phyloP scores from a whole-genome alignment of 2,329 filamentous ascomycete species.

The Orbilia oligospora region DNA sequence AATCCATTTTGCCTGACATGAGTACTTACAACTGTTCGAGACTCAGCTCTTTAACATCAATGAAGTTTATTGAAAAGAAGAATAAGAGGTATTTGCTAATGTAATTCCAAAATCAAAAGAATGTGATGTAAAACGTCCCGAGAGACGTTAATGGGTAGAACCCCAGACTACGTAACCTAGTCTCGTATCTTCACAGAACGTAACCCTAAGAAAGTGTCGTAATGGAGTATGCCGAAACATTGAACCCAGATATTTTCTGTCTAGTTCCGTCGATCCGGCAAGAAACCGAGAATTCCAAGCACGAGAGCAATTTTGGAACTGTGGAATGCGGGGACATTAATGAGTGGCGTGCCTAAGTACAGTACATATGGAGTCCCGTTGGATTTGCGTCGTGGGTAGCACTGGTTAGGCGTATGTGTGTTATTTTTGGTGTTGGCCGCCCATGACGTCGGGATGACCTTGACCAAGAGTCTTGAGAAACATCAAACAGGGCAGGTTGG shows the following conservation, averaged over 20 bases:
- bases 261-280: slow-evolving; percentile 40
- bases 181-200: background rate
- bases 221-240: background rate
- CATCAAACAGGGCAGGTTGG: slow-evolving; percentile 31
- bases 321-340: slow-evolving; percentile 24
- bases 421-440: slow-evolving; percentile 37
- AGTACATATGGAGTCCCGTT: too few species aligned
- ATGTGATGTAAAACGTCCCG: background rate
- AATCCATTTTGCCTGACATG: slow-evolving; percentile 19
- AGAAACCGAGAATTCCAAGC: slow-evolving; percentile 16
- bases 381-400: background rate
- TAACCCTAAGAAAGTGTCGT: slow-evolving; percentile 12
- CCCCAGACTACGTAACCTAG: slow-evolving; percentile 9
- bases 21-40: background rate
- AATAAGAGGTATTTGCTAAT: background rate
- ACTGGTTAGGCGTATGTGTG: background rate
- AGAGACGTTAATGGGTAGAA: background rate
- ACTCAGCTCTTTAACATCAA: background rate
- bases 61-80: background rate
- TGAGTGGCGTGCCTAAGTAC: background rate
- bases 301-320: background rate
- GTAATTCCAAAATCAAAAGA: background rate
- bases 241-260: slow-evolving; percentile 9
- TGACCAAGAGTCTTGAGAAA: slow-evolving; percentile 22
- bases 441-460: slow-evolving; percentile 50